phyloP scores from a whole-genome alignment of 495 filamentous ascomycete species.

The Baudoinia panamericana region DNA sequence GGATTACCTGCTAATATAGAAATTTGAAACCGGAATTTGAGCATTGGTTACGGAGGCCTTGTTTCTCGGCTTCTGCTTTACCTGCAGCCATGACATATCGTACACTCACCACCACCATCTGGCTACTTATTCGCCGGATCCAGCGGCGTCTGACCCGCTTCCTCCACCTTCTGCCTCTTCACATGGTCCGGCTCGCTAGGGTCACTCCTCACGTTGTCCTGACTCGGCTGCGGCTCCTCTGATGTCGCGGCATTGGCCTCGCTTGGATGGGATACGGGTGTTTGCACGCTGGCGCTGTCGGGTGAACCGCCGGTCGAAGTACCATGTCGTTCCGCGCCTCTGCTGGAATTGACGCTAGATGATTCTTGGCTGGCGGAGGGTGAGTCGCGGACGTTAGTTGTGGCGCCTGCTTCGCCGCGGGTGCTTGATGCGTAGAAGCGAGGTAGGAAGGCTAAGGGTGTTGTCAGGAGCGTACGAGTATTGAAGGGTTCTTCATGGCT shows the following conservation, averaged over 20 bases:
- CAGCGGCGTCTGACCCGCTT: background rate
- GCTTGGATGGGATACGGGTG: background rate
- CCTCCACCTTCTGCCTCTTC: background rate
- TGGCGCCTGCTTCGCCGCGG: too few relatives aligned
- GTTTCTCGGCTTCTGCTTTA: too few relatives aligned
- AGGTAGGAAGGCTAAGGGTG: too few relatives aligned
- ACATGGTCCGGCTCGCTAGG: background rate
- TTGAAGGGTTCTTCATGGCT: too few relatives aligned
- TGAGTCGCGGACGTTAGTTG: too few relatives aligned
- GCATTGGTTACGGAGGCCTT: background rate
- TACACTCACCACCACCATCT: background rate
- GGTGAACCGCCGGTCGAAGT: background rate
- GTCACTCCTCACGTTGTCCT: background rate
- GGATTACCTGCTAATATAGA: background rate
- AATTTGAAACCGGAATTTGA: background rate
- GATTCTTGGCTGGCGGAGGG: slow-evolving; percentile 1
- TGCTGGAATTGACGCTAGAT: background rate
- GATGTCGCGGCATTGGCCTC: too few relatives aligned
- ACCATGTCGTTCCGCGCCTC: background rate
- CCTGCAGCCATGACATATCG: too few relatives aligned
- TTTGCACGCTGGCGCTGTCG: background rate
- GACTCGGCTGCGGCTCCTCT: too few relatives aligned
- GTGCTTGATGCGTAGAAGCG: too few relatives aligned
- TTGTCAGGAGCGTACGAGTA: too few relatives aligned
- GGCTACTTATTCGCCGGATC: background rate